Percentiles rank a stretch among this genome's conserved stretches.
These are phyloP conservation scores for Scytalidium lignicola DNA, from an alignment of 2,329 filamentous ascomycete genomes.

Conservation along the genomic window DNA sequence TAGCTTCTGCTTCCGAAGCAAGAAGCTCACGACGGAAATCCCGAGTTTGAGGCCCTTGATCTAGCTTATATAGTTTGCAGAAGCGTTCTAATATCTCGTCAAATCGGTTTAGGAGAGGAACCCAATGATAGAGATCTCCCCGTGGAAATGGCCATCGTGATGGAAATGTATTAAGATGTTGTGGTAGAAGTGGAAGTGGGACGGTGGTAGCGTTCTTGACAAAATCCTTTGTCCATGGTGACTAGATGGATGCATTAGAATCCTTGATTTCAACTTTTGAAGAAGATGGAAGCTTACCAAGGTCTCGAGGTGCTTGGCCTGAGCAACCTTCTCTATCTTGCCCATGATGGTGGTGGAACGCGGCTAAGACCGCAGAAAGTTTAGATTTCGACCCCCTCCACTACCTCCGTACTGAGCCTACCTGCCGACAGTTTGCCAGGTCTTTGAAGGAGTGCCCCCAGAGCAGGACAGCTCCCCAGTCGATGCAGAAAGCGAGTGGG, in stretches of 20 bases:
- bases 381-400: constrained; percentile 45
- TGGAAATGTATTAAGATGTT: constrained; percentile 74
- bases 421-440: constrained; percentile 23
- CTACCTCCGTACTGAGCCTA: constrained; percentile 28
- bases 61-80: constrained; percentile 73
- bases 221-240: constrained; percentile 80
- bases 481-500: not conserved
- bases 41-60: constrained; percentile 72
- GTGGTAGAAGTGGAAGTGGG: constrained; percentile 71
- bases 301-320: constrained; percentile 62
- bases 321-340: constrained; percentile 63
- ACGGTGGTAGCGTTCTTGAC: constrained; percentile 64
- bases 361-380: constrained; percentile 50
- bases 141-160: constrained; percentile 91
- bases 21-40: constrained; percentile 67
- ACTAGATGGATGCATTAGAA: constrained; percentile 47
- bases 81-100: constrained; percentile 82
- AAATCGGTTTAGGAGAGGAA: constrained; percentile 87
- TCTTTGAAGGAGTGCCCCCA: constrained; percentile 29
- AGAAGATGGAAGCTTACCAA: constrained; percentile 43
- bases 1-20: constrained; percentile 29
- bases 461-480: constrained; percentile 26
- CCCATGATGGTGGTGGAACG: constrained; percentile 55
- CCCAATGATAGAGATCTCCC: constrained; percentile 98
- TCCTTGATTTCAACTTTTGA: constrained; percentile 4